Evolutionary conservation across 768 basidiomycete genomes (phyloP).

Genomic region (Lepiota venenata): DNA sequence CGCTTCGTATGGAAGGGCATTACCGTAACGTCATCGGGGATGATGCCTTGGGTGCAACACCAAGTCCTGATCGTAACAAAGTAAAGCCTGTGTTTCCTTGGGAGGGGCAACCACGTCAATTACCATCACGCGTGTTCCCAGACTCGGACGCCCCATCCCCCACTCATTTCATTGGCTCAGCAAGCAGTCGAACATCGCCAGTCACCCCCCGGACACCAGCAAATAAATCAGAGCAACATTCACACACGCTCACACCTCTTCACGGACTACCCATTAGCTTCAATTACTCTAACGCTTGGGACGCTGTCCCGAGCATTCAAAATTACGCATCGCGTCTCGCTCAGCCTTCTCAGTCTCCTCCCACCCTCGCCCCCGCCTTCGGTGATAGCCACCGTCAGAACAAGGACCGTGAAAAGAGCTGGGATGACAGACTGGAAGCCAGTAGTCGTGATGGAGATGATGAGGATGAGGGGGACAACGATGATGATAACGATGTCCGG

Average conservation of each 20-base stretch:
- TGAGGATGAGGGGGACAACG: constrained; percentile 68
- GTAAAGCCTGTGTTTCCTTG: constrained; percentile 91
- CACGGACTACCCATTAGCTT: constrained; percentile 55
- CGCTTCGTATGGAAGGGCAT: constrained; percentile 66
- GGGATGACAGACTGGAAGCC: constrained; percentile 57
- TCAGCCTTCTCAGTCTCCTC: constrained; percentile 41
- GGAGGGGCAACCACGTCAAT: constrained; percentile 72
- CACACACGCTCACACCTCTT: constrained; percentile 36
- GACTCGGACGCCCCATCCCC: constrained; percentile 54
- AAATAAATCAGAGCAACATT: constrained; percentile 19
- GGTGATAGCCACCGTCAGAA: constrained; percentile 41
- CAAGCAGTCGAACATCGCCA: constrained; percentile 33
- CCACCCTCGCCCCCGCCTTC: constrained; percentile 44
- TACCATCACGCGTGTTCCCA: constrained; percentile 75
- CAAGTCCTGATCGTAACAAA: constrained; percentile 67
- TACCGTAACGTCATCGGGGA: constrained; percentile 66
- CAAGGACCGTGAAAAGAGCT: constrained; percentile 30
- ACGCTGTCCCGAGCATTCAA: constrained; percentile 75
- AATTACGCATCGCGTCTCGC: constrained; percentile 64
- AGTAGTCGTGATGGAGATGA: constrained; percentile 82
- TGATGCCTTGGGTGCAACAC: constrained; percentile 32
- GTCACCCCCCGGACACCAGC: constrained; percentile 34
- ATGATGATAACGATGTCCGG: constrained; percentile 26
- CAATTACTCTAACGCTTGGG: constrained; percentile 82
- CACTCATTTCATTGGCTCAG: constrained; percentile 35